Conservation (phyloP, 805 yeast species). For the Brettanomyces custersianus region DNA sequence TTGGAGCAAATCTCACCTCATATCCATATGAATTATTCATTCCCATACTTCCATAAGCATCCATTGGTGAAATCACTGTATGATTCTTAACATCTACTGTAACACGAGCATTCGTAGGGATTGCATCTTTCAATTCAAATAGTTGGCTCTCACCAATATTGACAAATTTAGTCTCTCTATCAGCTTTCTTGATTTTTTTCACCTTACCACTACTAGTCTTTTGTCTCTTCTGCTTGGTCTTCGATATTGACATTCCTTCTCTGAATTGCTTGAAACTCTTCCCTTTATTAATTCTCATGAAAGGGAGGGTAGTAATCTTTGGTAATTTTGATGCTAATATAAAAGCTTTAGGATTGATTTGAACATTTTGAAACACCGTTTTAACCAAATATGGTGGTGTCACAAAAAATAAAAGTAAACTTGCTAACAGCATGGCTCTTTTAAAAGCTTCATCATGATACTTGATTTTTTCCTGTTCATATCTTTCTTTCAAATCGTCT, state of each 20-base stretch:
- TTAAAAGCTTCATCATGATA: too few relatives aligned
- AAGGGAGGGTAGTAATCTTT: conserved; percentile 63
- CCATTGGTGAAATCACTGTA: conserved; percentile 59
- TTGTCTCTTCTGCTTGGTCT: conserved; percentile 30
- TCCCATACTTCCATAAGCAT: conserved; percentile 61
- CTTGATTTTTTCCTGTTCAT: background rate
- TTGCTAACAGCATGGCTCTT: conserved; percentile 49
- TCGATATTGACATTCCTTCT: conserved; percentile 57
- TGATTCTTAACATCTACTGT: conserved; percentile 61
- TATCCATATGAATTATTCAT: conserved; percentile 61
- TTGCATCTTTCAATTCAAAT: conserved; percentile 51
- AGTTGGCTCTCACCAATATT: conserved; percentile 61
- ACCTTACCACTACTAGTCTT: conserved; percentile 26
- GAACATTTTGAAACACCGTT: conserved; percentile 37
- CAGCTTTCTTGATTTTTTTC: conserved; percentile 39
- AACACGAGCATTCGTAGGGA: conserved; percentile 73
- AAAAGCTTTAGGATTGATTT: conserved; percentile 24
- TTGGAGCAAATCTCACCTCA: conserved; percentile 56
- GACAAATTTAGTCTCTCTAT: conserved; percentile 59
- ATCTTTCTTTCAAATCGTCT: conserved; percentile 4
- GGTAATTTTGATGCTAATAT: conserved; percentile 58
- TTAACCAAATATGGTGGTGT: conserved; percentile 78
- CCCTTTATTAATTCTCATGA: conserved; percentile 41
- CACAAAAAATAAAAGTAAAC: conserved; percentile 67
- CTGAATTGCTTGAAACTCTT: conserved; percentile 24